phyloP scores from a whole-genome alignment of 495 filamentous ascomycete genomes.

The Lasiosphaeria miniovina region DNA sequence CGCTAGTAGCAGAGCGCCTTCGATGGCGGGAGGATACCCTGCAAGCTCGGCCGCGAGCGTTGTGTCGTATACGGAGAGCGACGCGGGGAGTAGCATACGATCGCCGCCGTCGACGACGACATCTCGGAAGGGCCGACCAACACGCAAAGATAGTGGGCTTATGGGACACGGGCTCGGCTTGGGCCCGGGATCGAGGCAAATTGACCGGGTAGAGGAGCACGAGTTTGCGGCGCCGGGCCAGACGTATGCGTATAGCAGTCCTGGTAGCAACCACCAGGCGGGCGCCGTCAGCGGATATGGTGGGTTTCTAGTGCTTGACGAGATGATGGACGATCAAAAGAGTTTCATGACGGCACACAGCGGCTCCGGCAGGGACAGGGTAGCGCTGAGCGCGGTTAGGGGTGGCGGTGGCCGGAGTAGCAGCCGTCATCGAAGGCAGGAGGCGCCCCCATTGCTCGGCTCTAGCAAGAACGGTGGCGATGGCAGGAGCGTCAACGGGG shows the following conservation, averaged over 20 bases:
- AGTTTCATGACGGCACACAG: constrained; percentile 29
- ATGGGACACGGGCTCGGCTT: not conserved
- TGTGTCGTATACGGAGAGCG: constrained; percentile 19
- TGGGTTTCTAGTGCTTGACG: constrained; percentile 26
- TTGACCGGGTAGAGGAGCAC: constrained; percentile 16
- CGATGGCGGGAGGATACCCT: constrained; percentile 18
- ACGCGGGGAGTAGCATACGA: constrained; percentile 25
- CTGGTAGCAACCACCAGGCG: constrained; percentile 1
- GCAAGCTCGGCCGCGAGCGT: constrained; percentile 19
- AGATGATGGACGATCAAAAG: constrained; percentile 21
- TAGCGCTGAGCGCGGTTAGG: constrained; percentile 16
- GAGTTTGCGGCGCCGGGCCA: constrained; percentile 13
- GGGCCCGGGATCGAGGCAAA: not conserved
- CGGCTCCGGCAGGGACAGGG: constrained; percentile 17
- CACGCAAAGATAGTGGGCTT: not conserved
- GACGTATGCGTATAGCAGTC: constrained; percentile 17
- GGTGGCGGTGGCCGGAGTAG: constrained; percentile 5
- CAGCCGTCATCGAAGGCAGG: constrained; percentile 3
- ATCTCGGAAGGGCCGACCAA: constrained; percentile 11
- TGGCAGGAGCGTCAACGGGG: constrained; percentile 11
- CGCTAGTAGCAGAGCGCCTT: constrained; percentile 21
- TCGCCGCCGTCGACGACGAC: constrained; percentile 20
- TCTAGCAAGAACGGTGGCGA: too few relatives aligned
- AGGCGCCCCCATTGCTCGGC: not conserved
- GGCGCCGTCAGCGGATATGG: constrained; percentile 9